Base-by-base conservation (phyloP, 306 rosid species). In the Lithocarpus polystachyus region DNA sequence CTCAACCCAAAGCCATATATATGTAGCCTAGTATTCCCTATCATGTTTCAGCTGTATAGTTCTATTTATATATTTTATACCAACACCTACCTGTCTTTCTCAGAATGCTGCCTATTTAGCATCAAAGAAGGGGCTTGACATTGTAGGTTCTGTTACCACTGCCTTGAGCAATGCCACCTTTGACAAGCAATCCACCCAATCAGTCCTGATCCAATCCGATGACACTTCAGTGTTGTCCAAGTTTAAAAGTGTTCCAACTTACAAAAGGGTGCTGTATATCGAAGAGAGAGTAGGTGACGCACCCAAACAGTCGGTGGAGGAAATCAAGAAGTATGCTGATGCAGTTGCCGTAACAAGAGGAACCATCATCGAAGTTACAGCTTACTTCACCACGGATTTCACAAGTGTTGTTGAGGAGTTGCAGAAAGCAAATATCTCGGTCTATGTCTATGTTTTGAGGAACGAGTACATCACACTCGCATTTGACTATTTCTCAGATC, bases 51-150 rank as follows among this genome's bases (percentile, higher is more conserved):
- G 24, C 60, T 78, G 71, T 24, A 74, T 45, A 57, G 2, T 20
- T 65, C 29, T 17, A 1, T 15, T 33, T 20, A 20, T 17, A 65
- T 9, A 73, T 51, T 19, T 22, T 54, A 18, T 8, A 19, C 68
- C 69, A 40, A 78, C 56, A 53, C 67, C 60, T 20, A 29, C n/a
- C 51, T 37, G 64, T 69, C 29, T 72, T 83, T 77, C 84, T 55
- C 84, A 93, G 99, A 89, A 93, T 77, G 98, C 99, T 2, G 84
- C 91, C 15, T 96, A 87, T 80, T 84, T 93, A 70, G 97, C 96
- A 74, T 89, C 99, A 56, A 90, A 87, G 85, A 84, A 84, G 75
- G 88, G 91, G 20, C 86, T 96, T 52, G 99, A 96, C 89, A 83
- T 93, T 29, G 88, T 96, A 23, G 89, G 78, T 51, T 67, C 65